Evolutionary conservation across 2,329 filamentous ascomycete species (phyloP).

Genomic region (Trichoderma koningiopsis): DNA sequence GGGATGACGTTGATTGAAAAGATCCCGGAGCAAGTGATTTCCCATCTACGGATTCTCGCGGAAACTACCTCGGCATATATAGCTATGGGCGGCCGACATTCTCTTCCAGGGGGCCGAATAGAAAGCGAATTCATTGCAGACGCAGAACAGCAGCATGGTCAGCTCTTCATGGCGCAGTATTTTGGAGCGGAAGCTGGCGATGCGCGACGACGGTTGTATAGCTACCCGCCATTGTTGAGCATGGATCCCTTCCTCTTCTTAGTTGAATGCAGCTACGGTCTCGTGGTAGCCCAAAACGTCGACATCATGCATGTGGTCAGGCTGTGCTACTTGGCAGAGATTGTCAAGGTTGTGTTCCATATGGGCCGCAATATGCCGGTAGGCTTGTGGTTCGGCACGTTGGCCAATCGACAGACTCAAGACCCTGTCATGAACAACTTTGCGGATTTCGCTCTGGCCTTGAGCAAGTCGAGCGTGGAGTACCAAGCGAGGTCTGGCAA

Average conservation of each 20-base stretch:
- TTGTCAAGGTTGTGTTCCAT: slow-evolving; percentile 75
- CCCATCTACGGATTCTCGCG: slow-evolving; percentile 82
- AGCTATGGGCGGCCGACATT: slow-evolving; percentile 70
- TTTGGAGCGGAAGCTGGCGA: slow-evolving; percentile 47
- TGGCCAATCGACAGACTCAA: slow-evolving; percentile 46
- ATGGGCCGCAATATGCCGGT: slow-evolving; percentile 58
- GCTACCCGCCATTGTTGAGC: slow-evolving; percentile 61
- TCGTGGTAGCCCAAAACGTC: slow-evolving; percentile 67
- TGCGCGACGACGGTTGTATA: slow-evolving; percentile 46
- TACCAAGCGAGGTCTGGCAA: slow-evolving; percentile 40
- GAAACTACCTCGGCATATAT: slow-evolving; percentile 88
- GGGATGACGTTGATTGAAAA: slow-evolving; percentile 78
- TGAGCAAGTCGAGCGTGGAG: slow-evolving; percentile 50
- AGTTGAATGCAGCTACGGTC: slow-evolving; percentile 72
- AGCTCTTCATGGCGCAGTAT: slow-evolving; percentile 69
- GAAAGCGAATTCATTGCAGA: slow-evolving; percentile 67
- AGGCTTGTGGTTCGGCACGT: slow-evolving; percentile 51
- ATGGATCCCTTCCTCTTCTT: slow-evolving; percentile 80
- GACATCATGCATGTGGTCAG: slow-evolving; percentile 80
- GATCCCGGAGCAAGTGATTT: slow-evolving; percentile 80
- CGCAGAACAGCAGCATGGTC: slow-evolving; percentile 71
- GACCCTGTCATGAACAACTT: slow-evolving; percentile 56
- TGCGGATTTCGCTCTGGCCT: slow-evolving; percentile 55
- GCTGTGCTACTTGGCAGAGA: slow-evolving; percentile 87
- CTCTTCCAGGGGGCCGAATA: slow-evolving; percentile 61